Conservation (phyloP, 495 filamentous ascomycete species). For the Lasiosphaeria hispida region DNA sequence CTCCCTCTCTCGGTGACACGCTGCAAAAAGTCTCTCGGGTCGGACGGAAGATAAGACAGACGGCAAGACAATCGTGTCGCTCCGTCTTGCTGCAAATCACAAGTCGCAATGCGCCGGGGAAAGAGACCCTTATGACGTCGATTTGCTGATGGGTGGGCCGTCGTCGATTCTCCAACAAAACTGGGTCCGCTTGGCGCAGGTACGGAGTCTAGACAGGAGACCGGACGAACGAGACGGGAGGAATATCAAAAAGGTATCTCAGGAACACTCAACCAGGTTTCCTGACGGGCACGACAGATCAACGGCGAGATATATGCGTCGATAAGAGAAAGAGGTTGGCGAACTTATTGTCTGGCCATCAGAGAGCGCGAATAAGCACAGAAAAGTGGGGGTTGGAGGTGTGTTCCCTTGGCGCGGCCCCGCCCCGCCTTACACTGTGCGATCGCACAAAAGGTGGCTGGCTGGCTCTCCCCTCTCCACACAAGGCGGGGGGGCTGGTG, state of each 20-base stretch:
- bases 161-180: not conserved
- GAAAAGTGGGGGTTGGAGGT: constrained; percentile 14
- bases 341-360: too few relatives aligned
- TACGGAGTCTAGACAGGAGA: too few relatives aligned
- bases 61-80: too few relatives aligned
- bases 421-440: too few relatives aligned
- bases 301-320: too few relatives aligned
- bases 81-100: too few relatives aligned
- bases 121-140: constrained; percentile 14
- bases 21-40: too few relatives aligned
- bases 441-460: not conserved
- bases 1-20: too few relatives aligned
- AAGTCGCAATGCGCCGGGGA: not conserved
- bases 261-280: too few relatives aligned
- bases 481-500: constrained; percentile 7
- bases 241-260: not conserved
- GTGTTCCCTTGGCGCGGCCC: not conserved
- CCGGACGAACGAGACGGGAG: not conserved
- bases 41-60: too few relatives aligned
- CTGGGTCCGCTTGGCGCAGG: not conserved
- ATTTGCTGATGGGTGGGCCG: constrained; percentile 6
- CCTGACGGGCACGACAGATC: too few relatives aligned
- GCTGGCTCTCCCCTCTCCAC: not conserved
- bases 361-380: not conserved
- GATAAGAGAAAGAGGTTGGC: too few relatives aligned